These are phyloP conservation scores for Hypericum androsaemum DNA, from an alignment of 345 rosid genomes.

Conservation along the genomic window DNA sequence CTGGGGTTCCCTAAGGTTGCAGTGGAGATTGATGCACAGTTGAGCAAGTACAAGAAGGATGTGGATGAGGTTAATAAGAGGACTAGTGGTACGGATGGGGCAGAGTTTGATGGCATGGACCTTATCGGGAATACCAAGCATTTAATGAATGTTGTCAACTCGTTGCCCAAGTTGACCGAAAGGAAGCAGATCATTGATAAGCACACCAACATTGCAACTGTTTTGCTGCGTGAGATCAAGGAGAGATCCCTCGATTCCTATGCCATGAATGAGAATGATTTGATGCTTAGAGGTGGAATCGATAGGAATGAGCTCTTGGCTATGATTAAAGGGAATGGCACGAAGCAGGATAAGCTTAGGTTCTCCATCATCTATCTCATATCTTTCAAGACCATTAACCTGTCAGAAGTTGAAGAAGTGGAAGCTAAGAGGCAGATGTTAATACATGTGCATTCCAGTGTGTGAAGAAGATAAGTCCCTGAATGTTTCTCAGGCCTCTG, in stretches of 20 bases:
- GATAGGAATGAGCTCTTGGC: conserved; percentile 62
- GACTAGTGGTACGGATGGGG: conserved; percentile 73
- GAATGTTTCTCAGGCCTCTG: conserved; percentile 79
- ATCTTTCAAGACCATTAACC: conserved; percentile 78
- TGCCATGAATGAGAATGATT: conserved; percentile 87
- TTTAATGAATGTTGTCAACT: conserved; percentile 96
- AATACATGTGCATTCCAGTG: conserved; percentile 85
- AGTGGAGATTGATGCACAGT: conserved; percentile 80
- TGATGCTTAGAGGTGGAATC: conserved; percentile 79
- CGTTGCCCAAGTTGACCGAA: conserved; percentile 86
- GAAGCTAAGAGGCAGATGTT: conserved; percentile 85
- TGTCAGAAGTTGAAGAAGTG: conserved; percentile 67
- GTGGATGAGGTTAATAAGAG: conserved; percentile 91
- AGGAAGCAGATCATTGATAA: conserved; percentile 95
- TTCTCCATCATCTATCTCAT: conserved; percentile 90
- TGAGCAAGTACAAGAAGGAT: conserved; percentile 84
- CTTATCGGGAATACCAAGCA: conserved; percentile 94
- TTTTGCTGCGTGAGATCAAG: conserved; percentile 84
- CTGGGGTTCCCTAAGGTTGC: conserved; percentile 97
- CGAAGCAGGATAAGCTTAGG: conserved; percentile 74
- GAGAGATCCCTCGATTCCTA: conserved; percentile 87
- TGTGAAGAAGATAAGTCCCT: conserved; percentile 92
- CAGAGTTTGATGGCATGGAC: conserved; percentile 88
- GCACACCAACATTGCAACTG: conserved; percentile 93
- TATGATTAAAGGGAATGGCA: conserved; percentile 82